Conservation (phyloP, 768 basidiomycete species). For the Mycena olivaceomarginata region DNA sequence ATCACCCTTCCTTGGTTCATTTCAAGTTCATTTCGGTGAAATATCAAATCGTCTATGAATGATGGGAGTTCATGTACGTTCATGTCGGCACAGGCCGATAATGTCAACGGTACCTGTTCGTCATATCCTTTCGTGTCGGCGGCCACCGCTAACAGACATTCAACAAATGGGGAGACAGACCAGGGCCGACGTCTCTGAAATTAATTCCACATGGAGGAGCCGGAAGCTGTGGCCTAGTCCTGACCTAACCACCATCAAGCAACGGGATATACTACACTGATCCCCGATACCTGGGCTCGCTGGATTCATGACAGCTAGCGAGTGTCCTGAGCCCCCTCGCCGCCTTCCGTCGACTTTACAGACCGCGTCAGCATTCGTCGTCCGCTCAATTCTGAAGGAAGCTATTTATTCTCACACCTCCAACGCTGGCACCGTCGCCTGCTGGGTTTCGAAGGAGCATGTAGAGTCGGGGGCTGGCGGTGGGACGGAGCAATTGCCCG, state of each 20-base stretch:
- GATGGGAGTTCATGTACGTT: neutral
- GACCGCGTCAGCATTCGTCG: too few species aligned
- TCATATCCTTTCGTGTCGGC: too few species aligned
- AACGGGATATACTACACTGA: neutral
- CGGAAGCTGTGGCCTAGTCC: neutral
- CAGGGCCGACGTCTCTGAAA: neutral
- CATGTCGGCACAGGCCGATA: constrained; percentile 16
- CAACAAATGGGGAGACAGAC: constrained; percentile 9
- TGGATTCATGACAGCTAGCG: neutral
- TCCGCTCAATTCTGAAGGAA: too few species aligned
- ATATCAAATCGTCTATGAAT: constrained; percentile 21
- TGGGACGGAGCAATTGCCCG: neutral
- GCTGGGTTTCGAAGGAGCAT: neutral
- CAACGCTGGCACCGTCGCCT: neutral
- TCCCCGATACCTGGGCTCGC: neutral
- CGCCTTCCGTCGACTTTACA: neutral
- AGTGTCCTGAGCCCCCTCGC: too few species aligned
- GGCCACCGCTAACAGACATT: neutral
- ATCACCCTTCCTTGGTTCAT: constrained; percentile 33
- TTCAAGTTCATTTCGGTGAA: constrained; percentile 43
- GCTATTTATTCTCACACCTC: too few species aligned
- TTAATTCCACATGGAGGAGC: constrained; percentile 3
- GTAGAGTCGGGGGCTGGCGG: neutral
- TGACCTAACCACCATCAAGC: neutral
- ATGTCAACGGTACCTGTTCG: neutral